A percentile compares a stretch with the other conserved stretches of the same genome.
These are phyloP conservation scores for Trametes elegans DNA, from an alignment of 768 basidiomycete species.

Conservation along the genomic window DNA sequence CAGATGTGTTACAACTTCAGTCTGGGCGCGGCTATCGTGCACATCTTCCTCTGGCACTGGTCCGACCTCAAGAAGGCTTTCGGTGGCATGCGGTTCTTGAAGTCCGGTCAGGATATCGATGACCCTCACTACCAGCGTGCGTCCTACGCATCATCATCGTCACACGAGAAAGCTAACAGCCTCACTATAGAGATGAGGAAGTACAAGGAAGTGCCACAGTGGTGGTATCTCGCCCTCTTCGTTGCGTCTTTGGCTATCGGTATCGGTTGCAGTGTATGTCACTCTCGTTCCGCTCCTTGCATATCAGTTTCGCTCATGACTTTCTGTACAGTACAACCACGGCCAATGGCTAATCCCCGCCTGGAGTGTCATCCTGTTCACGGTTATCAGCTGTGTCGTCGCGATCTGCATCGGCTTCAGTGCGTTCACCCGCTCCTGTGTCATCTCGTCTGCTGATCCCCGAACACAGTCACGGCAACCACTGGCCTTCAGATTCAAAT, in stretches of 20 bases:
- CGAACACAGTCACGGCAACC: slow-evolving; percentile 36
- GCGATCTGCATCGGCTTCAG: slow-evolving; percentile 34
- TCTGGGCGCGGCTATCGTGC: slow-evolving; percentile 49
- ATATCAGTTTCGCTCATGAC: neutral
- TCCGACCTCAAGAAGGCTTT: slow-evolving; percentile 46
- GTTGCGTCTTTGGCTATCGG: slow-evolving; percentile 45
- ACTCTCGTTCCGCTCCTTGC: neutral
- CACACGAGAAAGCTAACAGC: neutral
- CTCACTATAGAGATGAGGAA: slow-evolving; percentile 43
- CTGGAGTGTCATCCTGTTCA: slow-evolving; percentile 53
- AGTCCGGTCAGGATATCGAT: slow-evolving; percentile 39
- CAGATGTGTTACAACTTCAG: slow-evolving; percentile 50
- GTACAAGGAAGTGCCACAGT: slow-evolving; percentile 53
- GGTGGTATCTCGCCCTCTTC: slow-evolving; percentile 48
- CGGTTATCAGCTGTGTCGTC: slow-evolving; percentile 40
- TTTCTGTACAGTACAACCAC: slow-evolving; percentile 27
- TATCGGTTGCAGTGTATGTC: slow-evolving; percentile 42
- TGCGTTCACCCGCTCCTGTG: slow-evolving; percentile 22
- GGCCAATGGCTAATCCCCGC: slow-evolving; percentile 48
- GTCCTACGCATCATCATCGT: neutral
- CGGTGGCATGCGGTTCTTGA: slow-evolving; percentile 40
- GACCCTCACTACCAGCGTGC: slow-evolving; percentile 49
- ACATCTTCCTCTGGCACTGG: slow-evolving; percentile 53
- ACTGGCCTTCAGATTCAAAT: slow-evolving; percentile 46
- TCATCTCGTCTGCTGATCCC: neutral